A percentile compares a stretch with the other conserved stretches of the same genome.
phyloP scores from a whole-genome alignment of 345 rosid species.

The Brassica nigra region DNA sequence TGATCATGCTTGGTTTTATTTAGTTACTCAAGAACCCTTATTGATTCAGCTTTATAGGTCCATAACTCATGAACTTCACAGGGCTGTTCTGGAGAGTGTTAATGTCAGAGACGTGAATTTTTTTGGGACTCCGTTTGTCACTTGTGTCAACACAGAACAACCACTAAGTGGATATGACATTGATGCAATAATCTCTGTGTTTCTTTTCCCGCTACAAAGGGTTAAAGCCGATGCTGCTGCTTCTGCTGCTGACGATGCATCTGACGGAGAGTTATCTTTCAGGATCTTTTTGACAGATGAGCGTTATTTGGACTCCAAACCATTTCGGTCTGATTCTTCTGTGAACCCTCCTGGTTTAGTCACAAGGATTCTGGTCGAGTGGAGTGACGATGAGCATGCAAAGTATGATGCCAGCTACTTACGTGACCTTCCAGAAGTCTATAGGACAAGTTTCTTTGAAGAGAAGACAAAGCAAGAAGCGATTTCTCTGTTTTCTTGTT shows the following conservation, averaged over 20 bases:
- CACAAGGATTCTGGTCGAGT: constrained; percentile 61
- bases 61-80: constrained; percentile 16
- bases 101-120: constrained; percentile 42
- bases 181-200: constrained; percentile 51
- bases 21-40: constrained; percentile 2
- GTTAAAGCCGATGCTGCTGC: constrained; percentile 14
- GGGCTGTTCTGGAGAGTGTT: constrained; percentile 29
- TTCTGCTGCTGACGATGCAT: constrained; percentile 12
- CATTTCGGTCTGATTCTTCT: constrained; percentile 52
- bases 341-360: constrained; percentile 49
- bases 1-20: constrained; percentile 42
- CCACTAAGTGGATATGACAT: constrained; percentile 69
- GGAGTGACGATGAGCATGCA: constrained; percentile 71
- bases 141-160: constrained; percentile 58
- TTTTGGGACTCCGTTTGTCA: constrained; percentile 77
- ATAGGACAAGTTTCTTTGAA: constrained; percentile 67
- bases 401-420: constrained; percentile 72
- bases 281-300: constrained; percentile 63
- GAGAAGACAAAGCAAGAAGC: constrained; percentile 93
- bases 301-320: constrained; percentile 44
- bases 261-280: constrained; percentile 42
- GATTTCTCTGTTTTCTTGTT: constrained; percentile 81
- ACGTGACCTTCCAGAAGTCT: constrained; percentile 82
- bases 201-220: constrained; percentile 63
- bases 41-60: neutral